Conservation (phyloP, 2,329 filamentous ascomycete genomes). For the Colletotrichum sublineola region DNA sequence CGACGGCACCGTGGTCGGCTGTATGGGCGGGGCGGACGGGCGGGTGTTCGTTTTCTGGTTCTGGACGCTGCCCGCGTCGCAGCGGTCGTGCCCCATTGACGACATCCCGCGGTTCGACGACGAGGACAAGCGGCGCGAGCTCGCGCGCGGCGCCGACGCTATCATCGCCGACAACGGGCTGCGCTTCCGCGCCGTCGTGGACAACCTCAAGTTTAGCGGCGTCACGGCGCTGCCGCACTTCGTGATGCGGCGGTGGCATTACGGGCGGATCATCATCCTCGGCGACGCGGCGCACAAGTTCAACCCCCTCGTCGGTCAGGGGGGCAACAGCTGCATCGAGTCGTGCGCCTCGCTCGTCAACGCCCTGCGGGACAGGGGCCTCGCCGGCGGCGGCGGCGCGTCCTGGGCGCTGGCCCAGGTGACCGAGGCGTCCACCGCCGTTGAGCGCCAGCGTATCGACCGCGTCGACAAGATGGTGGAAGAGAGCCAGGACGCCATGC, state of each 20-base stretch:
- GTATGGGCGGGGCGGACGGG: slow-evolving; percentile 24
- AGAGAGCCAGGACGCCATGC: slow-evolving; percentile 35
- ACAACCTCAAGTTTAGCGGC: slow-evolving; percentile 32
- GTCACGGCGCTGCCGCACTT: slow-evolving; percentile 38
- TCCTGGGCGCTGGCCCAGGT: slow-evolving; percentile 13
- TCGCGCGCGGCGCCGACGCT: slow-evolving; percentile 9
- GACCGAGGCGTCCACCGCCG: slow-evolving; percentile 5
- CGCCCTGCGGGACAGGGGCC: slow-evolving; percentile 35
- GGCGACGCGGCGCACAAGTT: slow-evolving; percentile 54
- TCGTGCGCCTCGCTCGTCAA: slow-evolving; percentile 47
- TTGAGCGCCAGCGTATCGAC: slow-evolving; percentile 28
- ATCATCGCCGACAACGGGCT: slow-evolving; percentile 19
- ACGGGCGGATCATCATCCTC: slow-evolving; percentile 49
- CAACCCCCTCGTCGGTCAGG: slow-evolving; percentile 48
- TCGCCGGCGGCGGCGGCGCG: background rate
- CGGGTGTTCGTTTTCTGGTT: slow-evolving; percentile 36
- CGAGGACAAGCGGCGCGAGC: slow-evolving; percentile 30
- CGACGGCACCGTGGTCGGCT: slow-evolving; percentile 18
- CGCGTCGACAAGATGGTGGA: slow-evolving; percentile 26
- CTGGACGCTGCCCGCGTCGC: slow-evolving; percentile 29
- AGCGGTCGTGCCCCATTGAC: slow-evolving; percentile 29
- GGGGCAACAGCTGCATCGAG: slow-evolving; percentile 49
- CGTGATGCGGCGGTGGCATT: slow-evolving; percentile 48
- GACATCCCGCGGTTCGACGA: slow-evolving; percentile 31
- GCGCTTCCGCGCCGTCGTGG: slow-evolving; percentile 7